Evolutionary conservation across 805 yeast genomes (phyloP), one percentile per base, ranked within the genome.

Genomic region (Yamadazyma ubonensis): DNA sequence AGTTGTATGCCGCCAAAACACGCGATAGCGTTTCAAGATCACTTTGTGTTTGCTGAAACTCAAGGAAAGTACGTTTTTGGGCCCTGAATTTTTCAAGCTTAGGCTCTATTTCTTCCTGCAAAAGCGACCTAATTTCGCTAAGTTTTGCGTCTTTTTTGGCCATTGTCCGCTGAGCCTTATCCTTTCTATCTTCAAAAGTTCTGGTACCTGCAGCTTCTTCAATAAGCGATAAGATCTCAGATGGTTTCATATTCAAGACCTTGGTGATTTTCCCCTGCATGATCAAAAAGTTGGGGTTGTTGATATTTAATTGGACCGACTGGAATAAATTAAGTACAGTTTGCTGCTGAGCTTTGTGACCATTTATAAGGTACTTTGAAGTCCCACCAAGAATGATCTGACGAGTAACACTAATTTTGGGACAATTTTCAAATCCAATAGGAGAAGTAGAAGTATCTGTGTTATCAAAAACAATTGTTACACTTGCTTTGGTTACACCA

Each of bases 191-290:
- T 60, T 93, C 98, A 56, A 87, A 93, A 74, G 91, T 86, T 48
- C 91, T 80, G 0, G 99, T 93, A 5, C 99, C 99, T 0, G 99
- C 96, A 0, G 99, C 99, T 64, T 93, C 99, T 62, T 93, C 99
- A 39, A 93, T 88, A 50, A 93, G 72, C 4, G 96, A 82, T 47
- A 93, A 64, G 29, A 91, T 86, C 60, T 93, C 98, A 1, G 79
- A 69, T 1, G 99, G 95, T 53, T 86, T 88, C 98, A 93, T 93
- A 60, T 93, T 93, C 54, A 93, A 73, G 48, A 93, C 97, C 60
- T 93, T 91, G 23, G 99, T 95, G 65, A 95, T 93, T 58, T 89
- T 87, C 44, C 99, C 99, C 65, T 93, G 99, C 99, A 95, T 93
- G 55, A 93, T 93, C 52, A 93, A 73, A 63, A 93, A 93, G 59